These are phyloP conservation scores for Daldinia caldariorum DNA, from an alignment of 495 filamentous ascomycete genomes.

Conservation along the genomic window DNA sequence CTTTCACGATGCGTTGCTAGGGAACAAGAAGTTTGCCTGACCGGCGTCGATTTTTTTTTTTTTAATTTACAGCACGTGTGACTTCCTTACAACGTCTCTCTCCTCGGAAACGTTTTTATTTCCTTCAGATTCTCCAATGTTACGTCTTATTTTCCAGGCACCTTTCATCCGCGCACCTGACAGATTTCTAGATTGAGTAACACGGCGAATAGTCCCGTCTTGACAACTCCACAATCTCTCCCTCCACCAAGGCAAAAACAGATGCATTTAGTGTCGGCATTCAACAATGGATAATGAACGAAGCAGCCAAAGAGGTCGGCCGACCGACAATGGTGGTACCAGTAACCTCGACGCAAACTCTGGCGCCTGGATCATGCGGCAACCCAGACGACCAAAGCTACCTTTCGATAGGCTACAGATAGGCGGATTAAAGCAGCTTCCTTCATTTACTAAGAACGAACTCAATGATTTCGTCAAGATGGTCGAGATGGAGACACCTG, in stretches of 20 bases:
- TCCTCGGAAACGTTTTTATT: background rate
- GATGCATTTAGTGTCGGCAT: background rate
- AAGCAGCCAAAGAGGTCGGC: background rate
- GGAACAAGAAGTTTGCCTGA: background rate
- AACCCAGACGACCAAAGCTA: background rate
- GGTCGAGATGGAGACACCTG: background rate
- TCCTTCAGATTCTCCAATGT: too few relatives aligned
- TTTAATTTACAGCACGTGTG: background rate
- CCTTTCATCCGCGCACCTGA: too few relatives aligned
- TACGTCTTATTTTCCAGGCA: too few relatives aligned
- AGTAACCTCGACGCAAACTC: background rate
- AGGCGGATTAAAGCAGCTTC: background rate
- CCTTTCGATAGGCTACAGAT: background rate
- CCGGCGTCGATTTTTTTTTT: background rate
- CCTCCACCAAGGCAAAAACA: background rate
- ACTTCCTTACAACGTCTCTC: background rate
- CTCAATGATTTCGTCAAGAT: background rate
- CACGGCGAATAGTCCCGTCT: background rate
- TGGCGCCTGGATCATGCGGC: background rate
- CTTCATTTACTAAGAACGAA: background rate
- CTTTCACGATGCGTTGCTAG: background rate
- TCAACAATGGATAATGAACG: background rate
- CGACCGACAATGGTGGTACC: background rate
- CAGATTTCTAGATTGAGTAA: background rate
- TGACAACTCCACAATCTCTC: background rate